Evolutionary conservation across 2,329 filamentous ascomycete species (phyloP), one percentile per base, ranked within the genome.

Genomic region (Eurotiales sp.): DNA sequence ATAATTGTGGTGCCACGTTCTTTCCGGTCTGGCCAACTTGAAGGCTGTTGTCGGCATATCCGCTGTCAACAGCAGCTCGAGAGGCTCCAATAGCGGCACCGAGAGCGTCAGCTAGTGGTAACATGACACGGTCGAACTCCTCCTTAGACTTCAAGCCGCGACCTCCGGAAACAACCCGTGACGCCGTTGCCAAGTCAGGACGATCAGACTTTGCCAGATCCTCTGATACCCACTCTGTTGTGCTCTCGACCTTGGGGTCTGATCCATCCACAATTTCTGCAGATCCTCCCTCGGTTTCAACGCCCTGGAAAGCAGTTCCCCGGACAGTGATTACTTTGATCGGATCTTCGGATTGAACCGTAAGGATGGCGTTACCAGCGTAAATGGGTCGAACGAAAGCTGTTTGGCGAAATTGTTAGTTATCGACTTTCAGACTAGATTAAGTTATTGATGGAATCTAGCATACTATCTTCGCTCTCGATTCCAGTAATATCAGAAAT

Each of bases 1-100:
- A 99, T 55, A 99, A 77, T 72, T 99, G 86, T 54, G 93, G 93
- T 42, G 93, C 93, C 50, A 99, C 92, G 56, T 97, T 95, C 82
- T 99, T 99, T 64, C 93, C 93, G 12, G 93, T 99, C 79, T 99
- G 93, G 41, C 93, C 93, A 58, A 99, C 92, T 75, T 99, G 93
- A 61, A 99, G 77, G 71, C 90, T 96, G 80, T 99, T 99, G 76
- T 99, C 93, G 25, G 93, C 93, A 66, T 96, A 99, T 4, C 93
- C 93, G 62, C 88, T 95, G 74, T 99, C 93, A 36, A 99, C 93
- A 8, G 93, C 93, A 15, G 93, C 93, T 63, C 93, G 85, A 46
- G 90, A 96, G 23, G 93, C 93, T 63, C 93, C 93, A 55, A 99
- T 90, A 4, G 93, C 93, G n/a, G 93, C 93, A 40, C 91, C 92